Conservation (phyloP, 306 rosid genomes). For the Myrica gale region DNA sequence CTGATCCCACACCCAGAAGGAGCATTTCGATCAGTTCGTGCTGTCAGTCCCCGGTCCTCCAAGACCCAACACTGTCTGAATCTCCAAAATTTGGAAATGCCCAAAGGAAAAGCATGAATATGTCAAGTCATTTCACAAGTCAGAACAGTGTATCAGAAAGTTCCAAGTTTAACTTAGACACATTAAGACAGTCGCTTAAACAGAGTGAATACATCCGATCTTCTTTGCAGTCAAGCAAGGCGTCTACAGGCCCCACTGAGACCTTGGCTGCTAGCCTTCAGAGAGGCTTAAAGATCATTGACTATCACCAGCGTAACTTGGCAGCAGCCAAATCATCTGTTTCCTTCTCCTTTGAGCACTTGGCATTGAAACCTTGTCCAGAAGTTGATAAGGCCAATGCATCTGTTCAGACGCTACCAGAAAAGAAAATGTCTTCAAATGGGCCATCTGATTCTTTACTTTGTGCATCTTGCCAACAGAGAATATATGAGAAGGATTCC, state of each 20-base stretch:
- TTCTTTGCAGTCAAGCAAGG: constrained; percentile 60
- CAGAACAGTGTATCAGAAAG: constrained; percentile 52
- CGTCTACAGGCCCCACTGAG: constrained; percentile 68
- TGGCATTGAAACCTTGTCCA: constrained; percentile 55
- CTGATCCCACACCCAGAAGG: constrained; percentile 46
- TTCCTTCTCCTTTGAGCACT: constrained; percentile 81
- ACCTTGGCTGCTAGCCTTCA: constrained; percentile 94
- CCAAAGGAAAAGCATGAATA: constrained; percentile 61
- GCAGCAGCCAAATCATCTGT: constrained; percentile 59
- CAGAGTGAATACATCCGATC: constrained; percentile 49
- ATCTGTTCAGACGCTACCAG: constrained; percentile 34
- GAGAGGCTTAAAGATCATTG: constrained; percentile 88
- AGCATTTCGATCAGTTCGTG: constrained; percentile 66
- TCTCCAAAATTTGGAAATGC: constrained; percentile 81
- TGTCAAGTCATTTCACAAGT: constrained; percentile 55
- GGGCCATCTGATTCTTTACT: constrained; percentile 43
- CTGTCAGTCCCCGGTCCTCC: constrained; percentile 52
- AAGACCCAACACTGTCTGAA: constrained; percentile 76
- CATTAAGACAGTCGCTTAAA: constrained; percentile 49
- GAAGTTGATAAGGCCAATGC: constrained; percentile 48
- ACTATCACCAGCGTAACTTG: constrained; percentile 75
- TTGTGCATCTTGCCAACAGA: constrained; percentile 68
- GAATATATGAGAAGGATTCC: constrained; percentile 37
- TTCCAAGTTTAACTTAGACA: constrained; percentile 46
- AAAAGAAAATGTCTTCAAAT: constrained; percentile 40